phyloP scores from a whole-genome alignment of 2,329 filamentous ascomycete genomes.

The Cladosporium oxysporum region DNA sequence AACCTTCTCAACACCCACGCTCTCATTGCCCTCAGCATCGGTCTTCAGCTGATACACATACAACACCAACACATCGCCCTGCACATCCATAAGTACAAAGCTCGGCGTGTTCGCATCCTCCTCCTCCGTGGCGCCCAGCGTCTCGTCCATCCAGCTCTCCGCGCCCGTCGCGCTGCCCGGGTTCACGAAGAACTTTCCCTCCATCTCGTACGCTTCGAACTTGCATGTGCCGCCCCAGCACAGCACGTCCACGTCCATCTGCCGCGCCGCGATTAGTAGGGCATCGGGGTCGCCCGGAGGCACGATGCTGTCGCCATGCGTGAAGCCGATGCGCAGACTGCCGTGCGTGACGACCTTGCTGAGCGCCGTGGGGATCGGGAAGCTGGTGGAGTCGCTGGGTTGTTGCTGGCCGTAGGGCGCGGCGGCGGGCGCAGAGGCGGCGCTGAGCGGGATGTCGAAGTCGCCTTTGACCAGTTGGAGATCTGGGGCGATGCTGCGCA shows the following conservation, averaged over 20 bases:
- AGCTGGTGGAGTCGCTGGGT: constrained; percentile 25
- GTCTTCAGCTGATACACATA: constrained; percentile 76
- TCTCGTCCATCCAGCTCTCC: constrained; percentile 56
- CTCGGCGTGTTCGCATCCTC: constrained; percentile 74
- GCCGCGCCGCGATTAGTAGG: constrained; percentile 65
- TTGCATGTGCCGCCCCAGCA: constrained; percentile 70
- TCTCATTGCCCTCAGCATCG: constrained; percentile 55
- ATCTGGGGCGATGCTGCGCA: constrained; percentile 58
- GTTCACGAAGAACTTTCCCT: constrained; percentile 72
- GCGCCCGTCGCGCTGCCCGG: constrained; percentile 69
- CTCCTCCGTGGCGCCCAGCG: constrained; percentile 43
- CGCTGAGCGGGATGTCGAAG: constrained; percentile 68
- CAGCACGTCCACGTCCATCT: constrained; percentile 71
- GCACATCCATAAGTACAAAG: constrained; percentile 98
- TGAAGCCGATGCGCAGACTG: constrained; percentile 67
- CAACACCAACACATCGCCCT: constrained; percentile 91
- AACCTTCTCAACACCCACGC: constrained; percentile 58
- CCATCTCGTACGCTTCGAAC: constrained; percentile 71
- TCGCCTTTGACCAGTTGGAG: constrained; percentile 71
- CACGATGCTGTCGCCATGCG: constrained; percentile 70
- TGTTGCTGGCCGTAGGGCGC: constrained; percentile 21
- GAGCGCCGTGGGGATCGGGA: constrained; percentile 50
- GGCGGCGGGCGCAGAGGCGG: constrained; percentile 57
- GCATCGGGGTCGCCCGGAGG: constrained; percentile 68
- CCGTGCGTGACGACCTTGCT: constrained; percentile 72